These are phyloP conservation scores for Peniophora sp. DNA, from an alignment of 1,284 basidiomycete genomes.

Conservation along the genomic window DNA sequence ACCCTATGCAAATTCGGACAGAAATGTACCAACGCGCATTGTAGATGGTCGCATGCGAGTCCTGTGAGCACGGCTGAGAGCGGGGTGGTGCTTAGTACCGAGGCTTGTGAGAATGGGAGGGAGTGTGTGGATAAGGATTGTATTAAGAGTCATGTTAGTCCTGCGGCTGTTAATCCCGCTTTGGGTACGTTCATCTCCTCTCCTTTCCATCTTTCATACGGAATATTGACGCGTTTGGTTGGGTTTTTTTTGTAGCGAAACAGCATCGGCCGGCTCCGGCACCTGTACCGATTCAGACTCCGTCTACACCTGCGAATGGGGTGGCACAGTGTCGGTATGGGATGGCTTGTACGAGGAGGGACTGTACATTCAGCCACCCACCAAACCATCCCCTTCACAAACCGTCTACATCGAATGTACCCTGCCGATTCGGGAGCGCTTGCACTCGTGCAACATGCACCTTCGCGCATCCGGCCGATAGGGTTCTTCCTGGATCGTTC, in stretches of 20 bases:
- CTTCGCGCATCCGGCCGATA: conserved; percentile 75
- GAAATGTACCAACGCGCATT: conserved; percentile 84
- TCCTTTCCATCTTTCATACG: too few relatives aligned
- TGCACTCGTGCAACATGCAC: conserved; percentile 72
- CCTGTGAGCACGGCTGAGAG: conserved; percentile 87
- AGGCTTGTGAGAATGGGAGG: conserved; percentile 79
- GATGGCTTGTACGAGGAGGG: conserved; percentile 62
- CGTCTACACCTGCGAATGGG: conserved; percentile 4
- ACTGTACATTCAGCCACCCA: conserved; percentile 65
- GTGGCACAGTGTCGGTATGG: conserved; percentile 54
- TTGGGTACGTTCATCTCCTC: conserved; percentile 29
- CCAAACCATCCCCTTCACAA: conserved; percentile 25
- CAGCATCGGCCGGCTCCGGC: conserved; percentile 14
- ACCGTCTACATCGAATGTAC: conserved; percentile 29
- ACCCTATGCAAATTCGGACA: conserved; percentile 86
- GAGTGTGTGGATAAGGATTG: conserved; percentile 89
- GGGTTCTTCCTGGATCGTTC: conserved; percentile 68
- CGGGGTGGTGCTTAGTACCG: conserved; percentile 89
- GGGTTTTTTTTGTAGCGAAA: too few relatives aligned
- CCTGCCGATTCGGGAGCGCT: conserved; percentile 68
- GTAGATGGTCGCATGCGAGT: conserved; percentile 85
- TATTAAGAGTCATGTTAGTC: conserved; percentile 81
- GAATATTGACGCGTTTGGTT: too few relatives aligned
- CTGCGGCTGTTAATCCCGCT: conserved; percentile 61
- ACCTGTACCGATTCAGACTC: conserved; percentile 14